Evolutionary conservation across 371 early-diverging fungal genomes (phyloP), one percentile per base, ranked within the genome.

Genomic region (Amoeboaphelidium protococcarum): DNA sequence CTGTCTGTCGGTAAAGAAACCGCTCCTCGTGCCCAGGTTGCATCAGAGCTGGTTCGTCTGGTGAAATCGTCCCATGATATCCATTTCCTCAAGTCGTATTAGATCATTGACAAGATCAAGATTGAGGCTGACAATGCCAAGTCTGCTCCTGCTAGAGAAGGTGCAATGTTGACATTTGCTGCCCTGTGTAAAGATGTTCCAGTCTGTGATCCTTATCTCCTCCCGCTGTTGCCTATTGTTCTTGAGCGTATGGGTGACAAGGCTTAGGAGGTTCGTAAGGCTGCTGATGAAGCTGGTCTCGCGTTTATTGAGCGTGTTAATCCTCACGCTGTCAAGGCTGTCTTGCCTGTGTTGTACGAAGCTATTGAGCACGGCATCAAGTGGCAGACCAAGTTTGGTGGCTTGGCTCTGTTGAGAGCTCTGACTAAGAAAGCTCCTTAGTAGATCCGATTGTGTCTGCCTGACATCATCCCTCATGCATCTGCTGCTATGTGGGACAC

Each of bases 201-300:
- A 45, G 58, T 63, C 40, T 59, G 65, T 13, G 76, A 74, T 51
- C 77, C 81, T 22, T 61, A 73, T 52, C 50, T 78, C 44, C 51
- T 78, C 46, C 60, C 60, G 16, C 56, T 71, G 23, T 61, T 74
- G 27, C 67, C 66, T 23, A 45, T 64, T 45, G 59, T 73, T 47
- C 60, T 80, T 41, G 76, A 74, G 50, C 48, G 66, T 31, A 68
- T 70, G 52, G 72, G 76, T 25, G 80, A 80, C 59, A 80, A 80
- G 63, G 78, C 73, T 25, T 53, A 58, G 10, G 67, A 66, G 23
- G 45, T 44, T 2, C 20, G 45, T 19, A n/a, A 46, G 24, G 55
- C 58, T n/a, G 44, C 47, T 26, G n/a, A n/a, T n/a, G n/a, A n/a
- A n/a, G n/a, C n/a, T n/a, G n/a, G n/a, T n/a, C n/a, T n/a, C n/a